Evolutionary conservation across 2,329 filamentous ascomycete species (phyloP).

Genomic region (Coniochaeta prunicola): DNA sequence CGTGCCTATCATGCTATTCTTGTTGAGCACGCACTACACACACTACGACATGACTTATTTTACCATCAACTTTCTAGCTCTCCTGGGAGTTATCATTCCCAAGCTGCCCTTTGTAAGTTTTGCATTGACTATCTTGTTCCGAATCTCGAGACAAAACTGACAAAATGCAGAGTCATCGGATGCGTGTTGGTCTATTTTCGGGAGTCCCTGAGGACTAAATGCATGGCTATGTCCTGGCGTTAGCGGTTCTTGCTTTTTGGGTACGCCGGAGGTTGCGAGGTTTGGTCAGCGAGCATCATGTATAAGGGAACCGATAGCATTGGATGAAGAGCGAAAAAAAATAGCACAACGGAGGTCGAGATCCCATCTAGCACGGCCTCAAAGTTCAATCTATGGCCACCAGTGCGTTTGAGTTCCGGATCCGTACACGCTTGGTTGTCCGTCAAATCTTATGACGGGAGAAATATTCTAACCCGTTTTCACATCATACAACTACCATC

Average conservation of each 20-base stretch:
- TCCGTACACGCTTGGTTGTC: not conserved
- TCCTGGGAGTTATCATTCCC: constrained; percentile 87
- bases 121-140: not conserved
- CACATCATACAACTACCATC: not conserved
- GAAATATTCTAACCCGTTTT: not conserved
- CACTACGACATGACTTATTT: constrained; percentile 98
- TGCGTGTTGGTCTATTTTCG: constrained; percentile 69
- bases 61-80: constrained; percentile 91
- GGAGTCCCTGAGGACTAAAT: constrained; percentile 55
- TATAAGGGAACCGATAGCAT: not conserved
- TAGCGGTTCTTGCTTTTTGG: not conserved
- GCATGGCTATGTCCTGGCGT: not conserved
- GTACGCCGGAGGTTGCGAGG: not conserved
- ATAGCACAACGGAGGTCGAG: not conserved
- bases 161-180: constrained; percentile 61
- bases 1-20: constrained; percentile 88
- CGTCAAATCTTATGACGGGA: not conserved
- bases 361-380: not conserved
- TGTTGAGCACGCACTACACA: constrained; percentile 97
- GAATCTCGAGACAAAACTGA: constrained; percentile 17
- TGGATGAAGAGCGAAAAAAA: not conserved
- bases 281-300: constrained; percentile 1
- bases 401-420: not conserved
- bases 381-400: not conserved
- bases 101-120: constrained; percentile 86